A percentile compares a stretch with the other conserved stretches of the same genome.
Conservation (phyloP, 1,284 basidiomycete species). For the Ustilago tritici region DNA sequence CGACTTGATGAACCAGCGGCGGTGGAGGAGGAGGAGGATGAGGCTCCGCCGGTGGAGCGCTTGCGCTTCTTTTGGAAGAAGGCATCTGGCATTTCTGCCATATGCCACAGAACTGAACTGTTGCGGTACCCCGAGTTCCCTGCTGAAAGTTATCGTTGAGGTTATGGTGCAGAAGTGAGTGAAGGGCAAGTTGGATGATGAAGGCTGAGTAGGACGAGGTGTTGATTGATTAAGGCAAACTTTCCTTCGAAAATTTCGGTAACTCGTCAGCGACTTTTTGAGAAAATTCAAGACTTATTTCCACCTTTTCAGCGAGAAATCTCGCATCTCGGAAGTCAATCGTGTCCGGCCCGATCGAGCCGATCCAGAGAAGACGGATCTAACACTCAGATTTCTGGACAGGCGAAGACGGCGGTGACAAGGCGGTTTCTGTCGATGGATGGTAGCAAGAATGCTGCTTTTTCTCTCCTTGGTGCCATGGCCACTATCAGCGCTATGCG, state of each 20-base stretch:
- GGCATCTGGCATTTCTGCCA: constrained; percentile 62
- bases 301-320: constrained; percentile 10
- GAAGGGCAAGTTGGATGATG: neutral
- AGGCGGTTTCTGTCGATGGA: neutral
- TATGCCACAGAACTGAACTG: too few relatives aligned
- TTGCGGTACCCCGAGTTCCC: too few relatives aligned
- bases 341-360: constrained; percentile 3
- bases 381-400: neutral
- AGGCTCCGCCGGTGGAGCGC: constrained; percentile 31
- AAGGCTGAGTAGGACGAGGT: neutral
- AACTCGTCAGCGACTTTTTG: constrained; percentile 2
- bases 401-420: neutral
- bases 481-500: neutral
- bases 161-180: neutral
- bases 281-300: constrained; percentile 10
- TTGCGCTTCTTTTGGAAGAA: constrained; percentile 70
- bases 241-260: neutral
- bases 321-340: constrained; percentile 33
- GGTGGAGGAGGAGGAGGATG: constrained; percentile 11
- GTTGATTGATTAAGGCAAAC: neutral
- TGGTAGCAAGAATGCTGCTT: neutral
- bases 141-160: neutral
- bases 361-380: neutral
- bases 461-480: neutral
- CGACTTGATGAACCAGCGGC: constrained; percentile 3